Conservation (phyloP, 176 grass and related monocot species). For the Avena atlantica region DNA sequence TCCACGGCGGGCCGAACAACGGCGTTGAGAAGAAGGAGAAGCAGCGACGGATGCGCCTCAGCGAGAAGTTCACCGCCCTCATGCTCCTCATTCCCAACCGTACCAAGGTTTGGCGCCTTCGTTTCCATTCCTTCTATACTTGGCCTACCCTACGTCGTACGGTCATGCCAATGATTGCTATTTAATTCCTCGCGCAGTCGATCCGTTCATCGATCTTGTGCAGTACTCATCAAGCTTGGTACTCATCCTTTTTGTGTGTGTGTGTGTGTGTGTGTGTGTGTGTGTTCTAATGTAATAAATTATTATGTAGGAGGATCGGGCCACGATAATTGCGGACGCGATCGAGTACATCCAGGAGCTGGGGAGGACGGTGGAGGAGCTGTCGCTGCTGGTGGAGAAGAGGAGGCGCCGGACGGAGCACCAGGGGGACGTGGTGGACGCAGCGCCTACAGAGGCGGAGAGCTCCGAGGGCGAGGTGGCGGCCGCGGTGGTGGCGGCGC, state of each 20-base stretch:
- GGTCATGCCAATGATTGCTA: background rate
- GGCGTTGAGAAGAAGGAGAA: conserved; percentile 82
- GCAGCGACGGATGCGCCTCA: conserved; percentile 71
- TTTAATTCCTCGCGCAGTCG: background rate
- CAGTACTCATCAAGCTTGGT: background rate
- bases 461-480: conserved; percentile 57
- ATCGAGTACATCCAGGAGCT: conserved; percentile 87
- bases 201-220: background rate
- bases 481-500: background rate
- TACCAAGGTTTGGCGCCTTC: conserved; percentile 51
- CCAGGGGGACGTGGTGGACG: conserved; percentile 50
- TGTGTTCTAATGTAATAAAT: background rate
- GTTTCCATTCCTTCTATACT: background rate
- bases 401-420: conserved; percentile 55
- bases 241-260: background rate
- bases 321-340: conserved; percentile 70
- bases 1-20: conserved; percentile 26
- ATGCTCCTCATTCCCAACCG: conserved; percentile 77
- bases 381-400: conserved; percentile 73
- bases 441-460: conserved; percentile 34
- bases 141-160: background rate
- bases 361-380: conserved; percentile 72
- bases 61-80: conserved; percentile 67
- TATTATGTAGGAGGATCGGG: conserved; percentile 57
- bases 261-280: no score